Base-by-base conservation (phyloP, 164 flowering plant genomes). In the Amborella trichopoda region DNA sequence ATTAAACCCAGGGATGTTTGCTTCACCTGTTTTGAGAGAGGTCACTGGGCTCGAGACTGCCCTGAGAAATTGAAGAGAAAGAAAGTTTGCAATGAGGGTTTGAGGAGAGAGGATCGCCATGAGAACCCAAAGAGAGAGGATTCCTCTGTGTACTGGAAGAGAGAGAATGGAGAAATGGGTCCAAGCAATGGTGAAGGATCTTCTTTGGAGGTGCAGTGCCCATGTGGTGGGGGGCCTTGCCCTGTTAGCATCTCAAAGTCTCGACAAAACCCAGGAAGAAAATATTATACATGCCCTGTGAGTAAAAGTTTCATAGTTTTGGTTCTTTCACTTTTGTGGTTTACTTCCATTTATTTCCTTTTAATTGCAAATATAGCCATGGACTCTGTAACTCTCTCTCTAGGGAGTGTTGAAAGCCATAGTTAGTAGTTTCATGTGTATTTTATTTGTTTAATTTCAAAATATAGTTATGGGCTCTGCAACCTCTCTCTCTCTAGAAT, bases 11-110 rank as follows among this genome's bases (percentile, higher is more conserved):
- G 13, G n/a, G 36, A 27, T 17, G 23, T 46, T 2, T 46, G 50
- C 30, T 28, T 25, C 50, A n/a, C 10, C 18, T 46, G 50, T 18
- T 16, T 6, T 21, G 12, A 46, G 37, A 5, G 8, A n/a, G 50
- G 50, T 4, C 38, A 46, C 11, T 46, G 50, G 50, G 6, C 21
- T 22, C 28, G 28, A 12, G n/a, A 46, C 11, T 46, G 49, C 32
- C 12, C 49, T 11, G 16, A 46, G 34, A 25, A 26, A 26, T 19
- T 1, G 41, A n/a, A n/a, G n/a, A n/a, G n/a, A n/a, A n/a, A n/a
- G n/a, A n/a, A n/a, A n/a, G n/a, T n/a, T n/a, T n/a, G n/a, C n/a
- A 37, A 1, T 1, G 19, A 14, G 41, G 19, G n/a, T 14, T 5
- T n/a, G 8, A 10, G 41, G 41, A 1, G 19, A 21, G 13, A 18